phyloP scores from a whole-genome alignment of 805 yeast genomes.

The Clavispora phyllophila region DNA sequence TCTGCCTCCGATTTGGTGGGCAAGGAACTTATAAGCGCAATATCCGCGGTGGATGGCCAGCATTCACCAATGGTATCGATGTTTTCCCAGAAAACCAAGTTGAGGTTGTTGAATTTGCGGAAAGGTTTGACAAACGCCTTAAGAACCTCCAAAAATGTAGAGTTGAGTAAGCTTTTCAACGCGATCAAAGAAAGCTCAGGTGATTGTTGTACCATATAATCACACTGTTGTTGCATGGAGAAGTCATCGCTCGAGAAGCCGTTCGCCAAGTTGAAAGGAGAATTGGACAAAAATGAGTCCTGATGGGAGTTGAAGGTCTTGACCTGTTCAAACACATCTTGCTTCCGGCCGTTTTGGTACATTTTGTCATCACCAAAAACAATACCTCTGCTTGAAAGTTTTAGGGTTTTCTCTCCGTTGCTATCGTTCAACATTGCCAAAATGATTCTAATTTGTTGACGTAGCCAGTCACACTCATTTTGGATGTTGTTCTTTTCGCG shows the following conservation, averaged over 20 bases:
- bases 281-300: constrained; percentile 11
- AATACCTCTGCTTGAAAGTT: constrained; percentile 23
- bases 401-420: constrained; percentile 22
- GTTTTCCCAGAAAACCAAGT: constrained; percentile 22
- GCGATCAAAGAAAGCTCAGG: constrained; percentile 30
- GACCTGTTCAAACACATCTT: constrained; percentile 19
- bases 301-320: constrained; percentile 7
- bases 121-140: constrained; percentile 27
- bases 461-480: constrained; percentile 41
- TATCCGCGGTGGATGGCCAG: constrained; percentile 7
- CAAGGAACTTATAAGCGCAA: constrained; percentile 16
- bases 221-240: constrained; percentile 20
- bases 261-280: constrained; percentile 24
- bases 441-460: constrained; percentile 38
- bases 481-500: constrained; percentile 31
- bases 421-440: constrained; percentile 36
- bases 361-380: constrained; percentile 23
- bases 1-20: constrained; percentile 30
- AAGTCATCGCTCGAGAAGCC: constrained; percentile 7
- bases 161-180: constrained; percentile 27
- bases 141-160: constrained; percentile 31
- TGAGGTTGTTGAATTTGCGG: constrained; percentile 26
- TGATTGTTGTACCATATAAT: constrained; percentile 19
- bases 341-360: constrained; percentile 27
- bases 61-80: constrained; percentile 25